A percentile compares a stretch with the other conserved stretches of the same genome.
phyloP scores from a whole-genome alignment of 2,329 filamentous ascomycete genomes.

The Neofusicoccum umdonicola region DNA sequence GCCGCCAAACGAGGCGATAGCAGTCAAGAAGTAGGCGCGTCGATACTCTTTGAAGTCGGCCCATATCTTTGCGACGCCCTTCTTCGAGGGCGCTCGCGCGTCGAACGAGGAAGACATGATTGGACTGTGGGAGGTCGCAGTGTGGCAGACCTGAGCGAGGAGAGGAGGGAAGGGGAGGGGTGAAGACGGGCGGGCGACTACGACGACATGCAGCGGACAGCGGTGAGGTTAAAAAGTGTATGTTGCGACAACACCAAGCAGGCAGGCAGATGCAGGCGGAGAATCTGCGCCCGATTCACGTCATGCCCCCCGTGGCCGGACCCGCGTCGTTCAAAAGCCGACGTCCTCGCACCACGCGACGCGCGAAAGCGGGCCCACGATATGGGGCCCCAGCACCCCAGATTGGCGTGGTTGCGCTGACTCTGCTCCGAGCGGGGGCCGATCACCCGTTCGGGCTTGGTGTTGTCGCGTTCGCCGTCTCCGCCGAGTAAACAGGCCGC shows the following conservation, averaged over 20 bases:
- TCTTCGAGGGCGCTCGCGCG: neutral
- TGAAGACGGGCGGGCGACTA: neutral
- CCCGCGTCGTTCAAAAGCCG: conserved; percentile 8
- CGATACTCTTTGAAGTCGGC: conserved; percentile 40
- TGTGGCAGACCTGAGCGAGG: neutral
- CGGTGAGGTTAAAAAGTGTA: conserved; percentile 1
- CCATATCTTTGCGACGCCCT: neutral
- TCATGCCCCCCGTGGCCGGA: neutral
- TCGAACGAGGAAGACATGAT: neutral
- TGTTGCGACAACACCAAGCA: neutral
- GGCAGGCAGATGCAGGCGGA: conserved; percentile 3
- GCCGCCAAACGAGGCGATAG: conserved; percentile 44
- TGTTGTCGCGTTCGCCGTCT: neutral
- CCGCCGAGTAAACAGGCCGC: neutral
- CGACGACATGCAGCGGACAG: neutral
- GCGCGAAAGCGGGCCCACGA: neutral
- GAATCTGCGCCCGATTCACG: conserved; percentile 6
- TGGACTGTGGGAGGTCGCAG: neutral
- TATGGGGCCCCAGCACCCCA: conserved; percentile 2
- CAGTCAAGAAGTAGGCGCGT: conserved; percentile 41
- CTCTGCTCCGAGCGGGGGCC: neutral
- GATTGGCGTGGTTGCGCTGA: neutral
- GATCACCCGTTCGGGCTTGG: conserved; percentile 1
- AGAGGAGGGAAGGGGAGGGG: neutral
- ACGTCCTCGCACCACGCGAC: conserved; percentile 3